These are phyloP conservation scores for Russula lepida DNA, from an alignment of 768 basidiomycete genomes.

Conservation along the genomic window DNA sequence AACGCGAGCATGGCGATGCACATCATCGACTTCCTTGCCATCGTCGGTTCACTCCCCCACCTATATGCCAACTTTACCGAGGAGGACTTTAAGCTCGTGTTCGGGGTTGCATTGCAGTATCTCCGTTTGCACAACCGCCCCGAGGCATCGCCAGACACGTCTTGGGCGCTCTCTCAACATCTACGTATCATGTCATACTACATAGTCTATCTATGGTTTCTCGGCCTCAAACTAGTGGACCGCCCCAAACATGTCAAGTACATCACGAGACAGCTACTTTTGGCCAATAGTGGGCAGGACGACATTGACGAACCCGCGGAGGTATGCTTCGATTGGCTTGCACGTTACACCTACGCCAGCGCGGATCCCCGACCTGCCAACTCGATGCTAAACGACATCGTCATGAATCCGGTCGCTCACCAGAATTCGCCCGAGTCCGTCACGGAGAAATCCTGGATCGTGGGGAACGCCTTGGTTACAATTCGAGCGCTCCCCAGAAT, in stretches of 20 bases:
- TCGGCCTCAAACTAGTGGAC: slow-evolving; percentile 75
- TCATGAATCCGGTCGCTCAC: slow-evolving; percentile 47
- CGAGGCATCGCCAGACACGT: slow-evolving; percentile 49
- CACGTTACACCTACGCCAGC: slow-evolving; percentile 88
- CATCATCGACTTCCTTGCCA: slow-evolving; percentile 84
- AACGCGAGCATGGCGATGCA: slow-evolving; percentile 92
- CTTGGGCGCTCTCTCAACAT: slow-evolving; percentile 86
- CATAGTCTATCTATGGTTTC: slow-evolving; percentile 91
- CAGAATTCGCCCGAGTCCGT: slow-evolving; percentile 32
- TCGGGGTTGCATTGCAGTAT: slow-evolving; percentile 89
- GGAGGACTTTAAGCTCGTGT: slow-evolving; percentile 85
- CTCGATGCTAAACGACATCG: slow-evolving; percentile 69
- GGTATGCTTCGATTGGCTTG: slow-evolving; percentile 97
- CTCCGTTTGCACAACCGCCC: slow-evolving; percentile 80
- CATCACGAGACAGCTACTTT: slow-evolving; percentile 77
- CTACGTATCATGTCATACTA: slow-evolving; percentile 85
- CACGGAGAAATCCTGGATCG: slow-evolving; percentile 72
- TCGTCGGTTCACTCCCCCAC: slow-evolving; percentile 71
- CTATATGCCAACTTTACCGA: slow-evolving; percentile 90
- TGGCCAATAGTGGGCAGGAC: slow-evolving; percentile 70
- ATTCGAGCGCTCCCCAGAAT: slow-evolving; percentile 60
- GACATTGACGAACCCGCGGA: slow-evolving; percentile 84
- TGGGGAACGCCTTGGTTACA: slow-evolving; percentile 79
- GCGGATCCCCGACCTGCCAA: slow-evolving; percentile 85
- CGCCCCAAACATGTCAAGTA: slow-evolving; percentile 74